phyloP scores from a whole-genome alignment of 2,329 filamentous ascomycete species.

The Venturia oleaginea region DNA sequence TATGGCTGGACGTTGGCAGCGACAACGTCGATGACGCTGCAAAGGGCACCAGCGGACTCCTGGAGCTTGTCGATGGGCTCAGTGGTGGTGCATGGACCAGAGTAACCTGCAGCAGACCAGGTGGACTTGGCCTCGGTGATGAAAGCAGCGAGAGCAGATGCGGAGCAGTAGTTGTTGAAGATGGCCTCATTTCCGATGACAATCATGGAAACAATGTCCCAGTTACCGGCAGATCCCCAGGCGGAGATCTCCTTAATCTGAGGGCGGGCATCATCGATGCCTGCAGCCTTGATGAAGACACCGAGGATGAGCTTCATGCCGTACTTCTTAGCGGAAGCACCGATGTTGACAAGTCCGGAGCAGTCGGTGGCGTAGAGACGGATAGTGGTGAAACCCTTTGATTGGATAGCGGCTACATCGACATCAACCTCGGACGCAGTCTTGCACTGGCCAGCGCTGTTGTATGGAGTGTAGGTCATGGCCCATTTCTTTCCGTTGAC shows the following conservation, averaged over 20 bases:
- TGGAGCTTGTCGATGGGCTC: slow-evolving; percentile 77
- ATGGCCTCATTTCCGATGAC: slow-evolving; percentile 89
- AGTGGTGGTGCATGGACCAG: slow-evolving; percentile 68
- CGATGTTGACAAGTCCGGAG: slow-evolving; percentile 67
- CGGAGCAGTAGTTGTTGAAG: slow-evolving; percentile 61
- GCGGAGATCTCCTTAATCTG: slow-evolving; percentile 65
- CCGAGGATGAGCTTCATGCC: slow-evolving; percentile 77
- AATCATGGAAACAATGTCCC: slow-evolving; percentile 66
- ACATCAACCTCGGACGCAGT: slow-evolving; percentile 27
- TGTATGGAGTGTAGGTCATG: slow-evolving; percentile 42
- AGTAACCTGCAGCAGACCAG: slow-evolving; percentile 59
- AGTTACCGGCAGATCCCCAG: slow-evolving; percentile 66
- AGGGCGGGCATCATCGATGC: slow-evolving; percentile 53
- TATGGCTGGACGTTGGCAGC: slow-evolving; percentile 87
- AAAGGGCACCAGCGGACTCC: slow-evolving; percentile 52
- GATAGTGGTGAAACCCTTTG: slow-evolving; percentile 50
- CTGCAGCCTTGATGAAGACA: slow-evolving; percentile 65
- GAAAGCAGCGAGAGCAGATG: slow-evolving; percentile 57
- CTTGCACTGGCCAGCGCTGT: slow-evolving; percentile 35
- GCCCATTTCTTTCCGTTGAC: slow-evolving; percentile 39
- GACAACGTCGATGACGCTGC: slow-evolving; percentile 65
- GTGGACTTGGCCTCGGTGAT: slow-evolving; percentile 56
- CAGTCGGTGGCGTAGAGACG: slow-evolving; percentile 94
- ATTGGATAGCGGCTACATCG: slow-evolving; percentile 35
- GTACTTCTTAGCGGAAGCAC: slow-evolving; percentile 54